Percentiles rank a stretch among this genome's conserved stretches.
These are phyloP conservation scores for Pisolithus marmoratus DNA, from an alignment of 768 basidiomycete species.

Conservation along the genomic window DNA sequence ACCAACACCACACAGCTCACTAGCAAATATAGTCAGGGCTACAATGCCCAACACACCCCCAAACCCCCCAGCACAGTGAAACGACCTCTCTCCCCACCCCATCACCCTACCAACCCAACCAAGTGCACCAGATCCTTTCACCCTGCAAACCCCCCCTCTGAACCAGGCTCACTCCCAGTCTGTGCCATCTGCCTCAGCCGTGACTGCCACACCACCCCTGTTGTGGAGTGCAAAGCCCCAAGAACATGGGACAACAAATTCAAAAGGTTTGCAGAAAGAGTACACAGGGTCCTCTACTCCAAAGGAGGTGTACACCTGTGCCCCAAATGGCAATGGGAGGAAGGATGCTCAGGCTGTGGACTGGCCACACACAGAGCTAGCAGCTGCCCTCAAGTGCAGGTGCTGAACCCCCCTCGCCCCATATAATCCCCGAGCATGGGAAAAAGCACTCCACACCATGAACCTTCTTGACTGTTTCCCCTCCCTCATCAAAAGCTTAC, in stretches of 20 bases:
- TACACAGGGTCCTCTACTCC: background rate
- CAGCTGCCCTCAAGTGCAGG: background rate
- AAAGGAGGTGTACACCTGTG: background rate
- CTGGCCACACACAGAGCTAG: background rate
- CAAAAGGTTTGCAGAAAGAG: background rate
- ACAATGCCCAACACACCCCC: no score
- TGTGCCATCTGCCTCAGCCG: background rate
- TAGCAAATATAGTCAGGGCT: no score
- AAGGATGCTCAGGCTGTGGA: conserved; percentile 4
- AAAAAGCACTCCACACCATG: background rate
- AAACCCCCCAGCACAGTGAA: no score
- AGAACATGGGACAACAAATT: background rate
- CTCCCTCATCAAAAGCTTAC: background rate
- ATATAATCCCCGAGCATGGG: conserved; percentile 1
- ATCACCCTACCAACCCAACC: no score
- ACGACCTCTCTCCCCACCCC: no score
- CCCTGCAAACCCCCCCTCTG: no score
- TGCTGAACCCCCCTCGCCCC: background rate
- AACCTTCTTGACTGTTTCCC: background rate
- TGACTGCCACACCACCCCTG: background rate
- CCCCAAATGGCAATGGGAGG: background rate
- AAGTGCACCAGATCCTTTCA: no score
- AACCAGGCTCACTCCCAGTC: background rate
- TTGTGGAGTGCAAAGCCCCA: background rate
- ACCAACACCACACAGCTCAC: no score